phyloP scores from a whole-genome alignment of 805 yeast species.

The Metschnikowia picachoensis region DNA sequence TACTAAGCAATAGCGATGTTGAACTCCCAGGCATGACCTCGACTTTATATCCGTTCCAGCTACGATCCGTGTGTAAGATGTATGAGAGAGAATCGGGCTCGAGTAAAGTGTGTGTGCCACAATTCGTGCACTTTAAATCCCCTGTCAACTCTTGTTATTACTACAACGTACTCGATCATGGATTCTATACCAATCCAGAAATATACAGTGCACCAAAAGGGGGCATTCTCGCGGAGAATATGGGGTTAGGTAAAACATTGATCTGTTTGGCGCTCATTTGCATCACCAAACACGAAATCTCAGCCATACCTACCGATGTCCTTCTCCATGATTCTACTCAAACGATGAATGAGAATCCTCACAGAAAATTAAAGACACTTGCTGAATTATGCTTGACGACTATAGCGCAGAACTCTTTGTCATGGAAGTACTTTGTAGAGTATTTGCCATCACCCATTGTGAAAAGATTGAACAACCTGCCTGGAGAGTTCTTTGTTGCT shows the following conservation, averaged over 20 bases:
- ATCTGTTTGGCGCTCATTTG: constrained; percentile 57
- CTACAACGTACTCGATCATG: constrained; percentile 32
- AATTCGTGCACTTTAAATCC: constrained; percentile 24
- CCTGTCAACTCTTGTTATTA: constrained; percentile 24
- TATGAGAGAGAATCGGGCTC: constrained; percentile 45
- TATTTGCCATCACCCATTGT: constrained; percentile 45
- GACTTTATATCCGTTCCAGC: constrained; percentile 53
- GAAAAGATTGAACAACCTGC: constrained; percentile 29
- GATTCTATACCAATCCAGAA: constrained; percentile 36
- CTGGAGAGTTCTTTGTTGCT: constrained; percentile 44
- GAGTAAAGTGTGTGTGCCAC: constrained; percentile 31
- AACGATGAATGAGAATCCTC: constrained; percentile 7
- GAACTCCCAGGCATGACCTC: constrained; percentile 44
- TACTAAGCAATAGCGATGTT: not conserved
- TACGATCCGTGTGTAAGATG: constrained; percentile 60
- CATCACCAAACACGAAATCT: constrained; percentile 48
- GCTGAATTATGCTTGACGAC: constrained; percentile 40
- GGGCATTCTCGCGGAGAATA: constrained; percentile 63
- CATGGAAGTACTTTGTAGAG: constrained; percentile 50
- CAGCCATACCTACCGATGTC: constrained; percentile 39
- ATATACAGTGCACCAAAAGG: constrained; percentile 50
- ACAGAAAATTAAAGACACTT: constrained; percentile 11
- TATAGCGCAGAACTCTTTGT: constrained; percentile 46
- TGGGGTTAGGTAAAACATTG: constrained; percentile 65
- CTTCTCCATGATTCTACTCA: constrained; percentile 11